phyloP scores from a whole-genome alignment of 495 filamentous ascomycete species.

The Penicillium fimorum region DNA sequence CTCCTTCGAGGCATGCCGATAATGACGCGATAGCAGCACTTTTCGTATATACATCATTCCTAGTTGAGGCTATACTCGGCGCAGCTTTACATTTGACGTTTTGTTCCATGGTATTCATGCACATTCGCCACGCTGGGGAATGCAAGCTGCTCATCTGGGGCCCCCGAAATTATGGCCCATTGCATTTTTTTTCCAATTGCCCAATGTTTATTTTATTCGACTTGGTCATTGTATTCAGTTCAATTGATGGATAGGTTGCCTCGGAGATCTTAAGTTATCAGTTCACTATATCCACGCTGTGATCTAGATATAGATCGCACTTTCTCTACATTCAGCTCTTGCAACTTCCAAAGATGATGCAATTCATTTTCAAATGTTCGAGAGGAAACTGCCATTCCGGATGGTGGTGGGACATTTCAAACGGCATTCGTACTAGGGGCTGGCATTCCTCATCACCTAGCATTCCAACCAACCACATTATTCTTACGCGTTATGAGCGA shows the following conservation, averaged over 20 bases:
- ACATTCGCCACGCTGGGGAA: slow-evolving; percentile 20
- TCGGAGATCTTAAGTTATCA: background rate
- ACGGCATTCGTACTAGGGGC: slow-evolving; percentile 25
- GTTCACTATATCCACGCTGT: background rate
- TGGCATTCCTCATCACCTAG: slow-evolving; percentile 38
- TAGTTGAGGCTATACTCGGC: slow-evolving; percentile 12
- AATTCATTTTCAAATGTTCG: slow-evolving; percentile 3
- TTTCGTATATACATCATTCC: slow-evolving; percentile 11
- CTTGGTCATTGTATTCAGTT: background rate
- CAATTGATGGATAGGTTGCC: background rate
- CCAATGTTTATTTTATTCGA: background rate
- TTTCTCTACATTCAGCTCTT: slow-evolving; percentile 7
- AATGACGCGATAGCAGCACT: background rate
- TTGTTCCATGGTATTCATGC: background rate
- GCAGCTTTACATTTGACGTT: slow-evolving; percentile 6
- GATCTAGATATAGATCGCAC: slow-evolving; percentile 4
- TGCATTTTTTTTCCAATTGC: too few species aligned
- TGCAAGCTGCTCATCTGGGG: slow-evolving; percentile 6
- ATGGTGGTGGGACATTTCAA: slow-evolving; percentile 21
- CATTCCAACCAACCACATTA: slow-evolving; percentile 35
- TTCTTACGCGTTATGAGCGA: slow-evolving; percentile 31
- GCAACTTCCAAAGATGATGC: slow-evolving; percentile 8
- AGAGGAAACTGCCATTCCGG: slow-evolving; percentile 28
- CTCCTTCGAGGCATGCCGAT: background rate
- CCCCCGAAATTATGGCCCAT: background rate